A percentile compares a stretch with the other conserved stretches of the same genome.
These are phyloP conservation scores for Hygrocybe coccinea DNA, from an alignment of 768 basidiomycete species.

Conservation along the genomic window DNA sequence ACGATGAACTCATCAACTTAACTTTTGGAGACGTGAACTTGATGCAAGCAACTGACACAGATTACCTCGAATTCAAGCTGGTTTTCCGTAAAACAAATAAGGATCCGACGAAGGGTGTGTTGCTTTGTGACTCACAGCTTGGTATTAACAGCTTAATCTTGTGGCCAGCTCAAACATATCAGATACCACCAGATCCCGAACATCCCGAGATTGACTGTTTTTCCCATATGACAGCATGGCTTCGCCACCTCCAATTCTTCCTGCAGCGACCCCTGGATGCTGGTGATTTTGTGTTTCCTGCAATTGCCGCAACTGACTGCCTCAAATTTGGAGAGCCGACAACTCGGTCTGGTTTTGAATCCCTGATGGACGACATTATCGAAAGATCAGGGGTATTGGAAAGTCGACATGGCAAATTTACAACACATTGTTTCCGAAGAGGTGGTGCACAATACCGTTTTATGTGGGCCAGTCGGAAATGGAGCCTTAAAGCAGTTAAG, in stretches of 20 bases:
- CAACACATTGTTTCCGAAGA: conserved; percentile 25
- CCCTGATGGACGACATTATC: conserved; percentile 18
- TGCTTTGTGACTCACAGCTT: background rate
- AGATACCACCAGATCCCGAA: conserved; percentile 6
- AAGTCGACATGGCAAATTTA: conserved; percentile 16
- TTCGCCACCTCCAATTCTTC: conserved; percentile 6
- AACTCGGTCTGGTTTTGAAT: conserved; percentile 21
- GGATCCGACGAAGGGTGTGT: conserved; percentile 17
- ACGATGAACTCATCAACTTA: conserved; percentile 17
- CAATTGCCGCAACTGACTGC: conserved; percentile 17
- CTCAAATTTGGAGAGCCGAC: conserved; percentile 21
- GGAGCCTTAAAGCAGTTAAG: conserved; percentile 25
- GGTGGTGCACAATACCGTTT: conserved; percentile 28
- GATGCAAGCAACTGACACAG: conserved; percentile 5
- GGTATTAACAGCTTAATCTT: background rate
- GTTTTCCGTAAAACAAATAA: conserved; percentile 21
- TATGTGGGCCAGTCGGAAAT: conserved; percentile 23
- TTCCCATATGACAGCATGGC: conserved; percentile 12
- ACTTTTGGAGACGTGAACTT: conserved; percentile 9
- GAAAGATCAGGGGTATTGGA: conserved; percentile 15
- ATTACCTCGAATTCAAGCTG: conserved; percentile 14
- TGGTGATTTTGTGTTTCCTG: conserved; percentile 21
- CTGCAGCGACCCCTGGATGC: conserved; percentile 10
- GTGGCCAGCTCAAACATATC: conserved; percentile 10
- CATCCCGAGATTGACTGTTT: conserved; percentile 20